Percentiles rank a stretch among this genome's conserved stretches.
These are phyloP conservation scores for Amanita rubescens DNA, from an alignment of 768 basidiomycete species.

Conservation along the genomic window DNA sequence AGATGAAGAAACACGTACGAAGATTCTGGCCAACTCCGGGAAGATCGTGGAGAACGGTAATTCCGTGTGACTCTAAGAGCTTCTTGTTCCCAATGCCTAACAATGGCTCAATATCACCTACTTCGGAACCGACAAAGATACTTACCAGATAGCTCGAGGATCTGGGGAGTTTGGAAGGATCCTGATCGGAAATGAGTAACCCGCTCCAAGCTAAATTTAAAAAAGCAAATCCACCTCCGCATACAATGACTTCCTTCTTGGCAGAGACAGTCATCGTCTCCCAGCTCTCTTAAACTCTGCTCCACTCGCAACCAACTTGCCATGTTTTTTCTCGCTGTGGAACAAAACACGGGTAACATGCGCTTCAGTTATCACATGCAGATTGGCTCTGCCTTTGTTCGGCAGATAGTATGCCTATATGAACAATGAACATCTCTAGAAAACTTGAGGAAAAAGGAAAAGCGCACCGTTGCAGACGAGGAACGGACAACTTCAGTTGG, in stretches of 20 bases:
- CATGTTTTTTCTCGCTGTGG: conserved; percentile 1
- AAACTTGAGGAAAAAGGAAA: background rate
- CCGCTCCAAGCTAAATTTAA: background rate
- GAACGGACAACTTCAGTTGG: conserved; percentile 2
- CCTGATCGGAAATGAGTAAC: conserved; percentile 4
- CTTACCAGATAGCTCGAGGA: conserved; percentile 42
- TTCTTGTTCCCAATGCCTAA: conserved; percentile 27
- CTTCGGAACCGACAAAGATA: background rate
- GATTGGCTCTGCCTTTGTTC: conserved; percentile 19
- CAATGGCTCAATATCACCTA: background rate
- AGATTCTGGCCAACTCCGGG: conserved; percentile 37
- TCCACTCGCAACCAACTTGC: conserved; percentile 10
- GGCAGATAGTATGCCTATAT: conserved; percentile 20
- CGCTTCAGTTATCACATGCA: conserved; percentile 21
- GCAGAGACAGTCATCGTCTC: conserved; percentile 23
- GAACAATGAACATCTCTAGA: background rate
- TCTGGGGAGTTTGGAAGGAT: conserved; percentile 17
- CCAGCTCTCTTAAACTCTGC: conserved; percentile 9
- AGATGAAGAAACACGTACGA: conserved; percentile 6
- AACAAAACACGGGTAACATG: conserved; percentile 18
- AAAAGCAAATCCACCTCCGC: conserved; percentile 14
- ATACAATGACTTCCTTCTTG: conserved; percentile 35
- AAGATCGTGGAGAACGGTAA: conserved; percentile 26
- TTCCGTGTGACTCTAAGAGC: conserved; percentile 19
- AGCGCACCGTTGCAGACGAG: conserved; percentile 2